Base-by-base conservation (phyloP, 2,329 filamentous ascomycete species). In the Botrytis paeoniae region DNA sequence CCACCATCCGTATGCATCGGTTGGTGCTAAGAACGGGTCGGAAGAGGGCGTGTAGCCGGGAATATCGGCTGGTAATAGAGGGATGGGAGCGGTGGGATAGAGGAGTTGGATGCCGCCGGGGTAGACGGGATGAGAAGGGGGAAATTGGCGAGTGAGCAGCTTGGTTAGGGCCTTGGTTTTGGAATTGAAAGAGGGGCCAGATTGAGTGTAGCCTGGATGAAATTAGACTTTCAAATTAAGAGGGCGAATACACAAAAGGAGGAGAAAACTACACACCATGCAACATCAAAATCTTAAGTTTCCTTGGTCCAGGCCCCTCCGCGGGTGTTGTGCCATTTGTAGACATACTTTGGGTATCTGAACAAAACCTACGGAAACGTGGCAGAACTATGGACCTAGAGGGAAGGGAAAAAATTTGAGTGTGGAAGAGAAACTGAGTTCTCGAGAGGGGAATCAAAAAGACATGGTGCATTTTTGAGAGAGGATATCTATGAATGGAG, bases 1-100 rank as follows among this genome's bases (percentile, higher is more conserved):
- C 87, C 93, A 98, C 95, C 95, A 98, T 20, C 89, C 93, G 86
- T 91, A 97, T 5, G 89, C 87, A 35, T 88, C 85, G 60, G 85
- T 83, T 7, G 83, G 82, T 4, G 83, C 83, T 0, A 79, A 80
- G 35, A 74, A 79, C 18, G 83, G 83, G 2, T 84, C 82, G 61
- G 84, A 60, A 3, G 62, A 61, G 9, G 74, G 35, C 3, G 86
- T 82, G 82, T 89, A 94, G 70, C 91, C 91, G 0, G 92, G 93
- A 74, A 94, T 91, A 77, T 95, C 91, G 69, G 84, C 82, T 8
- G 89, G 85, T 43, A 83, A 85, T 22, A 95, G 87, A 6, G 85
- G 87, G 79, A 88, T 85, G 6, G 93, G 92, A 0, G 82, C 92
- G 0, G 91, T 93, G 7, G 92, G 91, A 83, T 92, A 94, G 80